Conservation (phyloP, 441 rosid species). For the Metrosideros polymorpha region DNA sequence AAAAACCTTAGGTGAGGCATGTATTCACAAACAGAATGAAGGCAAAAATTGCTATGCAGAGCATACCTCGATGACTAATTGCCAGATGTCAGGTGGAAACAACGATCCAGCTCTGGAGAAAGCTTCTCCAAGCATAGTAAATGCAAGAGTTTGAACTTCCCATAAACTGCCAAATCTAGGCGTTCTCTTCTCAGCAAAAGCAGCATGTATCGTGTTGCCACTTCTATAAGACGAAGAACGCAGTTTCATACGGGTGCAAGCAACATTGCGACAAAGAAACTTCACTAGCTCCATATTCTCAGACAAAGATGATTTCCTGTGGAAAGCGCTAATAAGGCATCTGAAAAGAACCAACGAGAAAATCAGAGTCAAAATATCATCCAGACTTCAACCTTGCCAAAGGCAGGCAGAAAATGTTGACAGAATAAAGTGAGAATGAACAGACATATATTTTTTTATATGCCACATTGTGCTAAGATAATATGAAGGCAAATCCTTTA, state of each 20-base stretch:
- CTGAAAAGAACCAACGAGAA: conserved; percentile 20
- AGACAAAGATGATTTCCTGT: conserved; percentile 25
- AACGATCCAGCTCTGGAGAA: conserved; percentile 44
- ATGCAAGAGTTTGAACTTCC: conserved; percentile 49
- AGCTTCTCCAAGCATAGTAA: conserved; percentile 60
- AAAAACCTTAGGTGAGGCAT: not conserved
- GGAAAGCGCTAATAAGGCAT: conserved; percentile 25
- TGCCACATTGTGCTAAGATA: not conserved
- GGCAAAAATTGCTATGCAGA: not conserved
- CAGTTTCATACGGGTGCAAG: conserved; percentile 29
- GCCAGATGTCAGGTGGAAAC: conserved; percentile 49
- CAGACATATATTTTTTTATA: not conserved
- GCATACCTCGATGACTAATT: conserved; percentile 54
- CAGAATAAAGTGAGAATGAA: not conserved
- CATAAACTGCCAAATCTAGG: conserved; percentile 35
- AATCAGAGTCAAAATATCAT: not conserved
- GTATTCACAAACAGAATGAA: not conserved
- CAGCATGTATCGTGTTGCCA: conserved; percentile 19
- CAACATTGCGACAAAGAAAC: conserved; percentile 46
- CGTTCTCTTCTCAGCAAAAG: conserved; percentile 29
- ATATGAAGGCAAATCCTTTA: not conserved
- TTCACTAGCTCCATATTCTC: conserved; percentile 50
- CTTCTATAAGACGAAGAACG: conserved; percentile 18
- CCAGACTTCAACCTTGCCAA: not conserved
- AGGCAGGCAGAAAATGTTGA: not conserved